phyloP scores from a whole-genome alignment of 2,329 filamentous ascomycete species.

The Diaporthe citrichinensis region DNA sequence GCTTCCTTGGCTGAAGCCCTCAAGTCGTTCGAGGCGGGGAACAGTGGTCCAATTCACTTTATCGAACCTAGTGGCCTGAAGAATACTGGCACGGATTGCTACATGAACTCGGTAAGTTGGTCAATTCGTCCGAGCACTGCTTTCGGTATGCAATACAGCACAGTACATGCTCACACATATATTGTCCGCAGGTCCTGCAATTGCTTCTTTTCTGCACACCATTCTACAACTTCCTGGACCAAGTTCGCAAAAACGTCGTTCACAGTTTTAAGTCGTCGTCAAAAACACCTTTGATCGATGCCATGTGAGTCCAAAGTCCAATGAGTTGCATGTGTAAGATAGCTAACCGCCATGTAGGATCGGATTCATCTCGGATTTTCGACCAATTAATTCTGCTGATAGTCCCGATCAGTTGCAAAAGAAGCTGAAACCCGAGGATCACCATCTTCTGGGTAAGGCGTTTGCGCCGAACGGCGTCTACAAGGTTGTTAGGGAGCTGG shows the following conservation, averaged over 20 bases:
- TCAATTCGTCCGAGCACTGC: no score
- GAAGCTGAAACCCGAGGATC: slow-evolving; percentile 83
- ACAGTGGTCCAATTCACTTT: slow-evolving; percentile 79
- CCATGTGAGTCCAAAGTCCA: slow-evolving; percentile 75
- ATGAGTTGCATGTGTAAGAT: background rate
- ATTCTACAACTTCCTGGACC: slow-evolving; percentile 94
- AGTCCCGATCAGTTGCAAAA: slow-evolving; percentile 81
- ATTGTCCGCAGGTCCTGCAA: slow-evolving; percentile 81
- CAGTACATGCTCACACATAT: slow-evolving; percentile 50
- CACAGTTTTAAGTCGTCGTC: slow-evolving; percentile 87
- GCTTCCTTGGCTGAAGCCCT: slow-evolving; percentile 84
- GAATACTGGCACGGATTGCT: slow-evolving; percentile 99
- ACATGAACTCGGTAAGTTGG: slow-evolving; percentile 96
- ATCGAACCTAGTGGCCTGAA: slow-evolving; percentile 93
- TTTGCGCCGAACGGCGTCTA: slow-evolving; percentile 97
- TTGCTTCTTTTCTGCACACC: slow-evolving; percentile 93
- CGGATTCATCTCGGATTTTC: slow-evolving; percentile 95
- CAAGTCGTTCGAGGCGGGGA: slow-evolving; percentile 77
- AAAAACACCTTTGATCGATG: slow-evolving; percentile 92
- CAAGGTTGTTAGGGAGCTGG: slow-evolving; percentile 87
- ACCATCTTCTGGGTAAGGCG: slow-evolving; percentile 91
- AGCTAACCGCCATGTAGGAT: slow-evolving; percentile 71
- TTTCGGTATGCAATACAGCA: slow-evolving; percentile 40
- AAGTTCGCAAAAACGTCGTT: slow-evolving; percentile 84
- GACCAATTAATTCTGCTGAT: slow-evolving; percentile 83